A percentile compares a stretch with the other conserved stretches of the same genome.
Evolutionary conservation across 2,329 filamentous ascomycete genomes (phyloP).

Genomic region (Fusarium odoratissimum): DNA sequence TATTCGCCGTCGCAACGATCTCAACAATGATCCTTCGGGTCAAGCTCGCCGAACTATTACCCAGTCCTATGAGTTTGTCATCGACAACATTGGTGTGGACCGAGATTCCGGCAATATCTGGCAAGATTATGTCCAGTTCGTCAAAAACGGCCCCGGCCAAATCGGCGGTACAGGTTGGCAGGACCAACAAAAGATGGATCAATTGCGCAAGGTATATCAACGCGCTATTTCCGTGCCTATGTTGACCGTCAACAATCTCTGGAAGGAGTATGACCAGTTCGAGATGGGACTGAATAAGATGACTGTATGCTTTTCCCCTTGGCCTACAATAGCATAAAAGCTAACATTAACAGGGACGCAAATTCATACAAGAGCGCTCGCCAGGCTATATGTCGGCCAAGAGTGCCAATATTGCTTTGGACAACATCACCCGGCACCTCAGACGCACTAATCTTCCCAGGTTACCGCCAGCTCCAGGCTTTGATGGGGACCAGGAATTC

Average conservation of each 20-base stretch:
- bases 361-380: constrained; percentile 93
- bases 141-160: constrained; percentile 86
- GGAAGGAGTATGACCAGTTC: constrained; percentile 98
- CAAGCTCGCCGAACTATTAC: constrained; percentile 82
- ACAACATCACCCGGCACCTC: constrained; percentile 84
- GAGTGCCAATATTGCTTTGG: constrained; percentile 88
- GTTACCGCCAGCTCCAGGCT: constrained; percentile 85
- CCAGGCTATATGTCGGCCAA: constrained; percentile 96
- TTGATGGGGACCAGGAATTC: constrained; percentile 88
- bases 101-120: constrained; percentile 90
- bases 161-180: constrained; percentile 92
- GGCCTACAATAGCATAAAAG: constrained; percentile 29
- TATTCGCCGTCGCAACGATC: constrained; percentile 88
- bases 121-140: constrained; percentile 94
- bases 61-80: constrained; percentile 91
- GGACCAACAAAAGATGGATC: constrained; percentile 97
- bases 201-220: constrained; percentile 91
- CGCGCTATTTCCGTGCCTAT: constrained; percentile 89
- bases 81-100: constrained; percentile 90
- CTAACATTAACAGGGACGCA: constrained; percentile 74
- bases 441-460: constrained; percentile 81
- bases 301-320: constrained; percentile 68
- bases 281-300: constrained; percentile 94
- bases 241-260: constrained; percentile 82
- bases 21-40: constrained; percentile 80